Evolutionary conservation across 257 asterid species (phyloP).

Genomic region (Solanum pinnatisectum): DNA sequence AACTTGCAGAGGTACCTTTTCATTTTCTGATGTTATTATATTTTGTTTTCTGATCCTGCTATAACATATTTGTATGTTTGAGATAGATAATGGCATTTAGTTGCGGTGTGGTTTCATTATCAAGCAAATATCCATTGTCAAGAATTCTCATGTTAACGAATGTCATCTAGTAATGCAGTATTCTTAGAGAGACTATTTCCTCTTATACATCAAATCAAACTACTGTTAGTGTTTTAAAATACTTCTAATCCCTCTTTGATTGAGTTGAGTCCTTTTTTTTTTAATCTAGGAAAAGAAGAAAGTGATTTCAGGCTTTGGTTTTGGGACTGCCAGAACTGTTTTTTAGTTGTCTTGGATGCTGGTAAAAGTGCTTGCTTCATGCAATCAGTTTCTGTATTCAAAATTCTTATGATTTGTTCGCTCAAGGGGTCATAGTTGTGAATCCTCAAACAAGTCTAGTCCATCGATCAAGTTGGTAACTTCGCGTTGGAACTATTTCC

Average conservation of each 20-base stretch:
- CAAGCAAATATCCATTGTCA: not conserved
- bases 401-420: not conserved
- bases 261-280: not conserved
- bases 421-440: not conserved
- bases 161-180: not conserved
- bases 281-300: not conserved
- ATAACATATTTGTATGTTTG: not conserved
- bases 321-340: not conserved
- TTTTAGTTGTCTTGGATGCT: not conserved
- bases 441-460: not conserved
- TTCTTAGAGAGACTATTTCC: not conserved
- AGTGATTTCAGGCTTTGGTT: not conserved
- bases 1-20: not conserved
- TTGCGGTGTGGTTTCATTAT: not conserved
- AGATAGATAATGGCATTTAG: not conserved
- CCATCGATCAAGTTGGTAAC: not conserved
- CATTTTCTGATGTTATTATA: not conserved
- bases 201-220: not conserved
- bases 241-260: not conserved
- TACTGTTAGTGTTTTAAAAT: not conserved
- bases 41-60: not conserved
- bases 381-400: not conserved
- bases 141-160: not conserved
- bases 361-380: not conserved
- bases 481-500: not conserved